A percentile compares a stretch with the other conserved stretches of the same genome.
These are phyloP conservation scores for Poa annua DNA, from an alignment of 176 grass and related monocot species.

Conservation along the genomic window DNA sequence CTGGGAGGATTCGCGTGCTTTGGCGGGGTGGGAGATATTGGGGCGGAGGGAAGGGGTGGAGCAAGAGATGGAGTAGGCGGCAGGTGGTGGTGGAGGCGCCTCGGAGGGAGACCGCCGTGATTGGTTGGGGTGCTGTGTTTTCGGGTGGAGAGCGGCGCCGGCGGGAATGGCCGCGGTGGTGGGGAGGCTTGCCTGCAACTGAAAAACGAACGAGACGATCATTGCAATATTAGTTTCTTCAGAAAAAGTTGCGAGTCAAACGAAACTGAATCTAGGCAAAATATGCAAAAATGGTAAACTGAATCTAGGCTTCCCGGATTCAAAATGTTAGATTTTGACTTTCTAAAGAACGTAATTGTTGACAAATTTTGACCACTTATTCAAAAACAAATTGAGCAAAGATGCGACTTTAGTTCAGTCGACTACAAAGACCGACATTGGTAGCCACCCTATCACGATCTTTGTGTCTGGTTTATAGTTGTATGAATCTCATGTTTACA, in stretches of 20 bases:
- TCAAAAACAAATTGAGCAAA: no score
- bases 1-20: slow-evolving; percentile 30
- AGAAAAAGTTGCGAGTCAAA: background rate
- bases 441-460: no score
- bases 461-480: no score
- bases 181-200: slow-evolving; percentile 45
- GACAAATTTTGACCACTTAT: no score
- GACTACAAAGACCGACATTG: no score
- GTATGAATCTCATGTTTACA: no score
- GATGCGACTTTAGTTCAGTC: no score
- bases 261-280: no score
- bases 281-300: no score
- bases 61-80: slow-evolving; percentile 44
- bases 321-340: no score
- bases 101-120: background rate
- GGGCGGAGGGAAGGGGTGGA: background rate
- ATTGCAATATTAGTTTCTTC: background rate
- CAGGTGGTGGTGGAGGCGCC: background rate
- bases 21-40: slow-evolving; percentile 29
- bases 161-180: slow-evolving; percentile 34
- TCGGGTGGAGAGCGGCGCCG: slow-evolving; percentile 22
- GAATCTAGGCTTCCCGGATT: background rate
- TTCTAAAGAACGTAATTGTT: no score
- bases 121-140: background rate
- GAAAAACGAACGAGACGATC: background rate